Conservation (phyloP, 164 flowering plant genomes). For the Umbilicus rupestris region DNA sequence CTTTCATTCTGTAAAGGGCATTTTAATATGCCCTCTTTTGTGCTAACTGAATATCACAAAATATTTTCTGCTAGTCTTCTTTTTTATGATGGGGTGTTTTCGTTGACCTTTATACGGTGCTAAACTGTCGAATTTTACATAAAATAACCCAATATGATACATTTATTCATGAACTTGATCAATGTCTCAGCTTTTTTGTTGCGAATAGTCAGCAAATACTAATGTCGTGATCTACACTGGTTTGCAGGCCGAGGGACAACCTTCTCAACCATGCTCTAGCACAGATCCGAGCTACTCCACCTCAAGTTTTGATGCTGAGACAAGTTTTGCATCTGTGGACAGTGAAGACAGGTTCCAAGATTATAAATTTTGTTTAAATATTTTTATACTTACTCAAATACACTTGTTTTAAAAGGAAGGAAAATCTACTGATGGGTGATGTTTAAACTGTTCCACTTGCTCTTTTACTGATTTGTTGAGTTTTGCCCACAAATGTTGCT, state of each 20-base stretch:
- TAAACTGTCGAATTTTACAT: not conserved
- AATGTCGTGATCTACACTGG: not conserved
- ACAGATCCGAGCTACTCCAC: conserved; percentile 23
- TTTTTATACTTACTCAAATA: not conserved
- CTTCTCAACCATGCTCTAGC: conserved; percentile 23
- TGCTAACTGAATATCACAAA: not conserved
- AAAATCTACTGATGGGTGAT: not conserved
- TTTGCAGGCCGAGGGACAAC: conserved; percentile 43
- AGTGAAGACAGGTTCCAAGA: conserved; percentile 38
- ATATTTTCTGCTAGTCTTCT: not conserved
- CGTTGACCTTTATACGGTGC: not conserved
- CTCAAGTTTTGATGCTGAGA: conserved; percentile 30
- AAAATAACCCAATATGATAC: not conserved
- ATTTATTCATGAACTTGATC: not conserved
- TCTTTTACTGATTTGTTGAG: not conserved
- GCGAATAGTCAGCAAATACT: not conserved
- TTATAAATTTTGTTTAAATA: not conserved
- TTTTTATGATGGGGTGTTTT: not conserved
- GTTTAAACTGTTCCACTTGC: not conserved
- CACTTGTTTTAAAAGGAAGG: not conserved
- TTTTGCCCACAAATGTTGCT: not conserved
- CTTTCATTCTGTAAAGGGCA: not conserved
- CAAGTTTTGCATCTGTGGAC: conserved; percentile 18
- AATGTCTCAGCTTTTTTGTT: not conserved
- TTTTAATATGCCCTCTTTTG: not conserved